Conservation (phyloP, 2,329 filamentous ascomycete species). For the Aspergillus niger region DNA sequence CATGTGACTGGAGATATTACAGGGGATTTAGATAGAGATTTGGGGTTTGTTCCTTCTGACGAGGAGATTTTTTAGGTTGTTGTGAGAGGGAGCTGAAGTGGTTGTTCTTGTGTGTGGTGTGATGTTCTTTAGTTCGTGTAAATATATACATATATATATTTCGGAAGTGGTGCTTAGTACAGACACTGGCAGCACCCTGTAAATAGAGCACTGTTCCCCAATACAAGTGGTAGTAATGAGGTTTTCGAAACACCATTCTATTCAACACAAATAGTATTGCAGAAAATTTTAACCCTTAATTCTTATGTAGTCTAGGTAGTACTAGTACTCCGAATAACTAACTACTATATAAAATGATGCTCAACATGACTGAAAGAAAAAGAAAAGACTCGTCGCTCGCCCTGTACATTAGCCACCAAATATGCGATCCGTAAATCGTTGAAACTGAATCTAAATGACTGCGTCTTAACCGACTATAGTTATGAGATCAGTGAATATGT, state of each 20-base stretch:
- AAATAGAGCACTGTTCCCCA: too few species aligned
- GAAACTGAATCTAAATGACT: not conserved
- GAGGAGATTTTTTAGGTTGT: slow-evolving; percentile 32
- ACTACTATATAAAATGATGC: not conserved
- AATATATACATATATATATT: not conserved
- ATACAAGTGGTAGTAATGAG: too few species aligned
- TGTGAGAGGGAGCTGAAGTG: not conserved
- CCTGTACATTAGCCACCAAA: not conserved
- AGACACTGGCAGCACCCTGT: too few species aligned
- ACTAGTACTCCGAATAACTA: too few species aligned
- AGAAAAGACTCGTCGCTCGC: not conserved
- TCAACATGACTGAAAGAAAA: not conserved
- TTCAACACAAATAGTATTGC: too few species aligned
- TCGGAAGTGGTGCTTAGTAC: too few species aligned
- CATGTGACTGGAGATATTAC: slow-evolving; percentile 31
- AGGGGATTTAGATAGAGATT: slow-evolving; percentile 41
- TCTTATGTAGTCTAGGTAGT: too few species aligned
- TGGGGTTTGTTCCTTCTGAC: slow-evolving; percentile 33
- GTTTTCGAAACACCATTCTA: too few species aligned
- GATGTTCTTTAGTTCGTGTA: not conserved
- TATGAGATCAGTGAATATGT: too few species aligned
- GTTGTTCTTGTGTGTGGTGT: not conserved
- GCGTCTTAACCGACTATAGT: not conserved
- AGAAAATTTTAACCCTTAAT: too few species aligned
- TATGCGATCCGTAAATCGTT: not conserved